These are phyloP conservation scores for Metschnikowia rubicola DNA, from an alignment of 805 yeast genomes.

Conservation along the genomic window DNA sequence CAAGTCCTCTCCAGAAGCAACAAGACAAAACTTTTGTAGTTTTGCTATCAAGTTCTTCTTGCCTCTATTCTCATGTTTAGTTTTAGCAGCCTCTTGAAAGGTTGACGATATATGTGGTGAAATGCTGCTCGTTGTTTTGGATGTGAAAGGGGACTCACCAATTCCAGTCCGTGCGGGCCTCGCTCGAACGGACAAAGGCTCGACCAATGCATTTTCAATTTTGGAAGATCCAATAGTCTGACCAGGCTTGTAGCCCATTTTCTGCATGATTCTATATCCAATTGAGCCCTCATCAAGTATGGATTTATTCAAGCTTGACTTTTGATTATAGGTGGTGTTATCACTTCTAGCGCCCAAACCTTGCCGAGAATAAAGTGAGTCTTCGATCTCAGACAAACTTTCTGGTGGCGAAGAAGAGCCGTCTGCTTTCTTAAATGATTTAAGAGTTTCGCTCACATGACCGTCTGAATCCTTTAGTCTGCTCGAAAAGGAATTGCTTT, in stretches of 20 bases:
- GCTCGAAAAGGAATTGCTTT: no score
- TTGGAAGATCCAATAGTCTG: constrained; percentile 38
- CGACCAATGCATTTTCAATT: constrained; percentile 19
- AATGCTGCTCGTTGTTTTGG: constrained; percentile 1
- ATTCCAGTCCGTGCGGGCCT: constrained; percentile 21
- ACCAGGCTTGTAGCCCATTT: constrained; percentile 57
- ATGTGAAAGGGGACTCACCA: constrained; percentile 16
- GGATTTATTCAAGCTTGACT: constrained; percentile 9
- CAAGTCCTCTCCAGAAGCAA: constrained; percentile 38
- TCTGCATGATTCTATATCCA: constrained; percentile 52
- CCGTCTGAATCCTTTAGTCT: no score
- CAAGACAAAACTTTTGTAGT: constrained; percentile 42
- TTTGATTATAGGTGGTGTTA: neutral
- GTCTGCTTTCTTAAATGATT: no score
- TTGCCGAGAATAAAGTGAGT: neutral
- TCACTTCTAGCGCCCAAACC: constrained; percentile 1
- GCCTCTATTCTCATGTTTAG: constrained; percentile 3
- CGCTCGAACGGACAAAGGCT: constrained; percentile 28
- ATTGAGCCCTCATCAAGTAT: constrained; percentile 18
- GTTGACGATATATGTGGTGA: neutral
- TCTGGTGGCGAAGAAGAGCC: neutral
- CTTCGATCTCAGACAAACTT: neutral
- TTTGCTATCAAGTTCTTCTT: constrained; percentile 15
- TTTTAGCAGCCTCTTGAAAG: neutral
- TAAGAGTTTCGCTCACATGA: no score